A percentile compares a stretch with the other conserved stretches of the same genome.
phyloP scores from a whole-genome alignment of 208 protist species.

The Herpetomonas tarakana region DNA sequence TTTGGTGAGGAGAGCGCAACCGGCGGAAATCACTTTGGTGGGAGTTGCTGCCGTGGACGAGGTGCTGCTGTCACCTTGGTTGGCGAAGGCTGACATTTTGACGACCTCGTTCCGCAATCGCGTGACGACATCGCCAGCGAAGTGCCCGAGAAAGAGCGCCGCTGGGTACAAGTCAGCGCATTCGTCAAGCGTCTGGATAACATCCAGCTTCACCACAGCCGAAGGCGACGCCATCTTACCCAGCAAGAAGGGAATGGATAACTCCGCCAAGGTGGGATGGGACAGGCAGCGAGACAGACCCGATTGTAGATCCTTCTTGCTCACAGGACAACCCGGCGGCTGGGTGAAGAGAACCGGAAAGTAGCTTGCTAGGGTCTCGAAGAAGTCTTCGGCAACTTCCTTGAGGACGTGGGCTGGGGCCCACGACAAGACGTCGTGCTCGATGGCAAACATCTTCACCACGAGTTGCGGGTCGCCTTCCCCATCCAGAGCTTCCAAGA shows the following conservation, averaged over 20 bases:
- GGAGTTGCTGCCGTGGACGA: slow-evolving; percentile 5
- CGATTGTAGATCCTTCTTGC: slow-evolving; percentile 47
- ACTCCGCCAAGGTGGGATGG: slow-evolving; percentile 33
- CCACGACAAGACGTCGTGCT: slow-evolving; percentile 19
- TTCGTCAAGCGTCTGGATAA: slow-evolving; percentile 25
- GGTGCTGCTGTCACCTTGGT: slow-evolving; percentile 15
- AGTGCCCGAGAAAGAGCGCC: slow-evolving; percentile 17
- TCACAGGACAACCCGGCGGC: slow-evolving; percentile 56
- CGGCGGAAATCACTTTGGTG: slow-evolving; percentile 32
- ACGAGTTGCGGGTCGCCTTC: slow-evolving; percentile 79
- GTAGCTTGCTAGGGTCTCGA: slow-evolving; percentile 79
- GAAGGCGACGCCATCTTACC: slow-evolving; percentile 68
- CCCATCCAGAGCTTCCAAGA: slow-evolving; percentile 56
- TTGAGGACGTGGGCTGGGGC: slow-evolving; percentile 18
- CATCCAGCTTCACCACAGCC: slow-evolving; percentile 61
- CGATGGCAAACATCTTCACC: slow-evolving; percentile 41
- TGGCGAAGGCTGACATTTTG: slow-evolving; percentile 38
- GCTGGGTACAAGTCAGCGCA: slow-evolving; percentile 24
- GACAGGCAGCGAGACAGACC: slow-evolving; percentile 45
- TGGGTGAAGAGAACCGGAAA: slow-evolving; percentile 83
- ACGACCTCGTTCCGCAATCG: slow-evolving; percentile 64
- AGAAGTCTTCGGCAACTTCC: slow-evolving; percentile 49
- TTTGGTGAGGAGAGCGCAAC: slow-evolving; percentile 24
- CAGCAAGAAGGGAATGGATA: slow-evolving; percentile 66
- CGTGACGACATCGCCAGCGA: slow-evolving; percentile 24